A percentile compares a stretch with the other conserved stretches of the same genome.
These are phyloP conservation scores for Endocalyx cinctus DNA, from an alignment of 2,329 filamentous ascomycete genomes.

Conservation along the genomic window DNA sequence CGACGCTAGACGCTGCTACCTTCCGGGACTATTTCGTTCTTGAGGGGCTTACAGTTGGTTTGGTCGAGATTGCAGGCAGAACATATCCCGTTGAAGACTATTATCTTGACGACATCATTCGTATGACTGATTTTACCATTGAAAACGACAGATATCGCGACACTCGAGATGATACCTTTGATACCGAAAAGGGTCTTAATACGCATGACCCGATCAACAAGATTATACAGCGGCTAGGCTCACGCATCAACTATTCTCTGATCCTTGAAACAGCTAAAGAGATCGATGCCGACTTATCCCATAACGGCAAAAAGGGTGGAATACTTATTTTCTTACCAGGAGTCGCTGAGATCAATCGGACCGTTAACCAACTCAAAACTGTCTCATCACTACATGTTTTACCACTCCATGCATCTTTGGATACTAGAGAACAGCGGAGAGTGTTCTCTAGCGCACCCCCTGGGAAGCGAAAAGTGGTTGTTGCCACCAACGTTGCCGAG, in stretches of 20 bases:
- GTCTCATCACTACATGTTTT: constrained; percentile 67
- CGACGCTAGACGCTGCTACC: constrained; percentile 82
- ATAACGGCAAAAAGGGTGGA: constrained; percentile 66
- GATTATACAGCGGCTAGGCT: constrained; percentile 67
- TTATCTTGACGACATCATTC: constrained; percentile 83
- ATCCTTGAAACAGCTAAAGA: constrained; percentile 73
- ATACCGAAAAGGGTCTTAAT: constrained; percentile 11
- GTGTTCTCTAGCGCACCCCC: constrained; percentile 75
- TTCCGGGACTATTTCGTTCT: constrained; percentile 81
- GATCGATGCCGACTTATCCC: constrained; percentile 71
- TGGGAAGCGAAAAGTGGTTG: constrained; percentile 86
- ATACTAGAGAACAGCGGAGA: constrained; percentile 79
- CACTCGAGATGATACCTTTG: constrained; percentile 12
- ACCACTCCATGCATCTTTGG: constrained; percentile 85
- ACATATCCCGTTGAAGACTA: constrained; percentile 88
- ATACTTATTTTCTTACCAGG: constrained; percentile 96
- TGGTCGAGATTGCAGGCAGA: constrained; percentile 81
- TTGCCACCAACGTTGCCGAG: constrained; percentile 94
- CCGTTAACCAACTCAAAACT: constrained; percentile 63
- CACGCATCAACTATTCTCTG: constrained; percentile 87
- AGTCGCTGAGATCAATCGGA: constrained; percentile 83
- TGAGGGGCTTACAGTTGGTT: constrained; percentile 63
- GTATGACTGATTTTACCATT: constrained; percentile 66
- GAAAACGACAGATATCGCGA: constrained; percentile 24
- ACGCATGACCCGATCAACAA: constrained; percentile 58